Evolutionary conservation across 2,329 filamentous ascomycete species (phyloP).

Genomic region (Claviceps humidiphila): DNA sequence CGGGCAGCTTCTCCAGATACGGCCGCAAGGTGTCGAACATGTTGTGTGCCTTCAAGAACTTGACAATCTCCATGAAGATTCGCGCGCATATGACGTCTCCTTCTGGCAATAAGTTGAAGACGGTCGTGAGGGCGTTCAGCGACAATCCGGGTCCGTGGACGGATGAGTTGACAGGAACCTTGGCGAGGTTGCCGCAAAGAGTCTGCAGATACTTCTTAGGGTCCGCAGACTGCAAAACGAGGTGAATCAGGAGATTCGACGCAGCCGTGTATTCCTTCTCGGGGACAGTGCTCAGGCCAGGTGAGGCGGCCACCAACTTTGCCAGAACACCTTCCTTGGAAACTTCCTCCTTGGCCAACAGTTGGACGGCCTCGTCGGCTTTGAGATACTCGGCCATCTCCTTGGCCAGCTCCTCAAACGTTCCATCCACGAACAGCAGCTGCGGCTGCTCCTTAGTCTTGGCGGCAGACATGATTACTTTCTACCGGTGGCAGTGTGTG

Average conservation of each 20-base stretch:
- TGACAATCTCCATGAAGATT: slow-evolving; percentile 79
- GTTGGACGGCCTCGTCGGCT: slow-evolving; percentile 62
- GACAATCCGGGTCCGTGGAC: slow-evolving; percentile 75
- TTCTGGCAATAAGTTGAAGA: slow-evolving; percentile 84
- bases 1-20: slow-evolving; percentile 69
- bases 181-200: slow-evolving; percentile 80
- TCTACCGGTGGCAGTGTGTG: neutral
- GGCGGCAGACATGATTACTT: slow-evolving; percentile 15
- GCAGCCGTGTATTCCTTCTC: slow-evolving; percentile 95
- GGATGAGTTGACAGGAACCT: slow-evolving; percentile 75
- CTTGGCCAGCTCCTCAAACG: slow-evolving; percentile 81
- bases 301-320: slow-evolving; percentile 73
- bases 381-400: slow-evolving; percentile 95
- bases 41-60: slow-evolving; percentile 60
- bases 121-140: slow-evolving; percentile 79
- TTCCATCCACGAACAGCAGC: slow-evolving; percentile 73
- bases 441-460: slow-evolving; percentile 38
- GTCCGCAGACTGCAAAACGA: slow-evolving; percentile 75
- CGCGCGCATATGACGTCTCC: slow-evolving; percentile 73
- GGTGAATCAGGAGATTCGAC: slow-evolving; percentile 93
- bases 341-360: slow-evolving; percentile 54
- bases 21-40: slow-evolving; percentile 75
- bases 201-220: slow-evolving; percentile 74
- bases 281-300: slow-evolving; percentile 66
- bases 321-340: slow-evolving; percentile 73